Conservation (phyloP, 805 yeast genomes). For the Teunomyces aglyptinius region DNA sequence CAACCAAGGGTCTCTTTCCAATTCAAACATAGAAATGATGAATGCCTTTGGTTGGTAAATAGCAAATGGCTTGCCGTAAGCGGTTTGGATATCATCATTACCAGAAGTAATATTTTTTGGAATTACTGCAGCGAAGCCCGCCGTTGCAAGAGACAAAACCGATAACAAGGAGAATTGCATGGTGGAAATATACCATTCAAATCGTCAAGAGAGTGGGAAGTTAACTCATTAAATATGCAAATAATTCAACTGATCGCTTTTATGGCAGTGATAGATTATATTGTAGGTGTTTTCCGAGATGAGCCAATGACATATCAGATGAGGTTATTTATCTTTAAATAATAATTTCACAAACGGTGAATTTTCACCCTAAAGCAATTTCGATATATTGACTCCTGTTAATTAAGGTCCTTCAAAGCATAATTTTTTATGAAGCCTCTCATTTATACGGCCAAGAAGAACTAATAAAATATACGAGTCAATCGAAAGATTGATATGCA, state of each 20-base stretch:
- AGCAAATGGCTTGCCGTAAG: slow-evolving; percentile 31
- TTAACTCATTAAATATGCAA: neutral
- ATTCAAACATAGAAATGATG: slow-evolving; percentile 53
- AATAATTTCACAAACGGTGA: neutral
- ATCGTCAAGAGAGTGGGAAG: neutral
- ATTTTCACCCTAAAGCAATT: neutral
- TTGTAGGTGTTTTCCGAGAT: too few relatives aligned
- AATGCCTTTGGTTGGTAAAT: slow-evolving; percentile 52
- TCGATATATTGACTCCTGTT: neutral
- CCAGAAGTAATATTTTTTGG: slow-evolving; percentile 12
- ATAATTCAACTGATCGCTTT: neutral
- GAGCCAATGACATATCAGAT: neutral
- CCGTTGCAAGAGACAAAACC: slow-evolving; percentile 8
- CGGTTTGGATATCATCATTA: slow-evolving; percentile 17
- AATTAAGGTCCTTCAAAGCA: neutral
- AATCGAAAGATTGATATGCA: neutral
- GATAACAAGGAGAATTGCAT: slow-evolving; percentile 6
- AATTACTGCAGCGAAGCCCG: slow-evolving; percentile 16
- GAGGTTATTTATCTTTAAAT: neutral
- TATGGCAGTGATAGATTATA: too few relatives aligned
- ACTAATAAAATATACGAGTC: neutral
- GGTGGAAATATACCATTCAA: neutral
- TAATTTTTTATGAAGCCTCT: neutral
- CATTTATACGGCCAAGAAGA: neutral
- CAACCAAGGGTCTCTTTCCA: slow-evolving; percentile 55